These are phyloP conservation scores for Penicillium lividum DNA, from an alignment of 495 filamentous ascomycete genomes.

Conservation along the genomic window DNA sequence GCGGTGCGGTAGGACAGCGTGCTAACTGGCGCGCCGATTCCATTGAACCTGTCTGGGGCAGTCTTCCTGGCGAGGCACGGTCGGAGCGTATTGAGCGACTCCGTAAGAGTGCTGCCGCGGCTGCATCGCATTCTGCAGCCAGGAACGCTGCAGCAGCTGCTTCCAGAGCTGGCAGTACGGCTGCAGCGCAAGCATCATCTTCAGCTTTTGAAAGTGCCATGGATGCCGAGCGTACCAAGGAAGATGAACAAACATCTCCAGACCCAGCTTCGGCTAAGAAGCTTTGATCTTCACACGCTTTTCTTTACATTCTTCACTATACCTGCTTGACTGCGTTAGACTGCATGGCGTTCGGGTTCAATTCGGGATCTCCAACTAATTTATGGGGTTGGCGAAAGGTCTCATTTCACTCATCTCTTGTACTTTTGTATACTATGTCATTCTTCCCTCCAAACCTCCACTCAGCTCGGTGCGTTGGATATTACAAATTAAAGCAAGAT, in stretches of 20 bases:
- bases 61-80: conserved; percentile 48
- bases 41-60: conserved; percentile 47
- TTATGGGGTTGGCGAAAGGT: neutral
- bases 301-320: neutral
- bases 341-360: conserved; percentile 17
- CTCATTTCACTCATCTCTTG: conserved; percentile 8
- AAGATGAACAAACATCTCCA: neutral
- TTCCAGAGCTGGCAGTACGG: conserved; percentile 12
- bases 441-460: conserved; percentile 23
- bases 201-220: conserved; percentile 12
- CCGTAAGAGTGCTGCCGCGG: conserved; percentile 36
- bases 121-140: conserved; percentile 19
- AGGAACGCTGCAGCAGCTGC: conserved; percentile 21
- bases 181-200: conserved; percentile 19
- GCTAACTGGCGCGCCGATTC: conserved; percentile 50
- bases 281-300: neutral
- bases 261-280: conserved; percentile 2
- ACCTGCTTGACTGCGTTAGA: conserved; percentile 8
- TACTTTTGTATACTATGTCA: conserved; percentile 18
- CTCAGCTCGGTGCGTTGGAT: conserved; percentile 10
- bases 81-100: conserved; percentile 44
- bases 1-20: conserved; percentile 26
- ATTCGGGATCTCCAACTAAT: conserved; percentile 3
- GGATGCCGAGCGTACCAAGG: conserved; percentile 10
- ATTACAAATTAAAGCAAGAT: conserved; percentile 1